Percentiles rank a stretch among this genome's conserved stretches.
Conservation (phyloP, 2,329 filamentous ascomycete genomes). For the Colletotrichum tropicicola region DNA sequence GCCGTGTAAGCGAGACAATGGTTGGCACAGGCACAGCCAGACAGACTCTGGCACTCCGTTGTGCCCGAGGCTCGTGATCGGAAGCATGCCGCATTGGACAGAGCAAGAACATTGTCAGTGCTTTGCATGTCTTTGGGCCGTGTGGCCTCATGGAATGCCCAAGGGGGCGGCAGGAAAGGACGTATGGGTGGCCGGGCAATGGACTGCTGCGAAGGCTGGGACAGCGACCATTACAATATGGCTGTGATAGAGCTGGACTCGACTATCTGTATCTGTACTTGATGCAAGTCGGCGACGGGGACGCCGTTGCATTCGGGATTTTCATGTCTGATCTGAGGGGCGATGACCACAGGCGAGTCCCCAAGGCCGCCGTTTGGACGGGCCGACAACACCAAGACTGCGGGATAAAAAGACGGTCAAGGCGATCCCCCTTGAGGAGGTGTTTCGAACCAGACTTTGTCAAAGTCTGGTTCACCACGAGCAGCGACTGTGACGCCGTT, state of each 20-base stretch:
- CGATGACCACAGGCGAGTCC: neutral
- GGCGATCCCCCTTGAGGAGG: neutral
- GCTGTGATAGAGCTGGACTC: neutral
- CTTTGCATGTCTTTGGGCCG: neutral
- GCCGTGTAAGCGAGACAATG: too few relatives aligned
- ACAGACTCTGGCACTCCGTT: too few relatives aligned
- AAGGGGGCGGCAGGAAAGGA: neutral
- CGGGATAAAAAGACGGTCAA: constrained; percentile 17
- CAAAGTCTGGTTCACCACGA: constrained; percentile 6
- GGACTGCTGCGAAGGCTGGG: too few relatives aligned
- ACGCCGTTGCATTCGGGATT: constrained; percentile 3
- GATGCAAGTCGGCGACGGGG: too few relatives aligned
- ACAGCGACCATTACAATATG: too few relatives aligned
- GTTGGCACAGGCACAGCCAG: neutral
- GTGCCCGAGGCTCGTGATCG: neutral
- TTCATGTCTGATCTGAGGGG: constrained; percentile 1
- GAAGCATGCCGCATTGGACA: neutral
- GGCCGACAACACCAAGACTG: neutral
- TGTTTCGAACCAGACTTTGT: constrained; percentile 18
- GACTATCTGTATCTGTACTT: too few relatives aligned
- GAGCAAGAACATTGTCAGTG: neutral
- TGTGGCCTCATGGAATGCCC: neutral
- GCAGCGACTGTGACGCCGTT: neutral
- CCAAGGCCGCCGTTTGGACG: neutral
- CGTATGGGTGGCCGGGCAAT: neutral